These are phyloP conservation scores for Phytophthora brassicae DNA, from an alignment of 352 stramenopile genomes.

Conservation along the genomic window DNA sequence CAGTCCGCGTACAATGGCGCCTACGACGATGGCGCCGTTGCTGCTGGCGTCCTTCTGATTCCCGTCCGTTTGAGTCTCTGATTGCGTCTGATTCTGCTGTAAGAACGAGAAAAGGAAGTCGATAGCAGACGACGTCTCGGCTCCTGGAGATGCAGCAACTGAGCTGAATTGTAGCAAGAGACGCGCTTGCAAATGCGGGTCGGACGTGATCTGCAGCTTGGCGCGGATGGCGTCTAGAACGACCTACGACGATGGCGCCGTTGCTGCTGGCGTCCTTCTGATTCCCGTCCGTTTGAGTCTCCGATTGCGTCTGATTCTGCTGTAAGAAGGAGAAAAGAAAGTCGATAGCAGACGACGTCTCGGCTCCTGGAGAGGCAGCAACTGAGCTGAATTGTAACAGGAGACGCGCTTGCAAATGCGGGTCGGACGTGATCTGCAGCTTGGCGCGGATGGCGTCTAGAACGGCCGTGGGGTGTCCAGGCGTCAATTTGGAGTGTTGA, in stretches of 20 bases:
- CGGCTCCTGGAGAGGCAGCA: slow-evolving; percentile 44
- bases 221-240: slow-evolving; percentile 41
- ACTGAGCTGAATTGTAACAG: slow-evolving; percentile 56
- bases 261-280: slow-evolving; percentile 20
- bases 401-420: slow-evolving; percentile 66
- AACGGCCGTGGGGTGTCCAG: slow-evolving; percentile 13
- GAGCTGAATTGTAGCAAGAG: slow-evolving; percentile 64
- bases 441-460: slow-evolving; percentile 44
- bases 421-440: slow-evolving; percentile 42
- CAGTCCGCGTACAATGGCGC: slow-evolving; percentile 65
- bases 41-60: slow-evolving; percentile 20
- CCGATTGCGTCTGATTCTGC: slow-evolving; percentile 46
- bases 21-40: slow-evolving; percentile 57
- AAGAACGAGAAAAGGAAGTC: slow-evolving; percentile 84
- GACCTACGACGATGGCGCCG: slow-evolving; percentile 40
- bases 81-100: slow-evolving; percentile 54
- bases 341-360: slow-evolving; percentile 67
- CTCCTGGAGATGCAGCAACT: slow-evolving; percentile 42
- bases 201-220: slow-evolving; percentile 39
- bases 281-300: slow-evolving; percentile 14
- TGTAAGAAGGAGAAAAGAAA: slow-evolving; percentile 83
- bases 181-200: slow-evolving; percentile 65
- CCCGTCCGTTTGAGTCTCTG: slow-evolving; percentile 13
- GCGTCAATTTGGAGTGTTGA: slow-evolving; percentile 5
- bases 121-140: slow-evolving; percentile 59